A percentile compares a stretch with the other conserved stretches of the same genome.
Conservation (phyloP, 306 rosid genomes). For the Inga oerstediana region DNA sequence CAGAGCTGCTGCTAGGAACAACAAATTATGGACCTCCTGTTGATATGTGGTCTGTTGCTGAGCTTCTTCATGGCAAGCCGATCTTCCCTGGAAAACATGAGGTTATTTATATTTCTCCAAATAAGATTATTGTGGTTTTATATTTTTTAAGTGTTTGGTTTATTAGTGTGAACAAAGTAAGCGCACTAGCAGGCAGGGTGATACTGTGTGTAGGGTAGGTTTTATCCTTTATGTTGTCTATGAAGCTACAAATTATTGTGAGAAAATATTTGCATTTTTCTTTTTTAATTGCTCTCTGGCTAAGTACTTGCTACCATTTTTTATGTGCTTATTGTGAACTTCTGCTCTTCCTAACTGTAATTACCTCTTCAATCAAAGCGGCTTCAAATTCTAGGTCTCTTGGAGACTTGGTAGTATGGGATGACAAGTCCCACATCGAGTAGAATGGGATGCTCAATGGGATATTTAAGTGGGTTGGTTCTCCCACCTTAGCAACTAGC, state of each 20-base stretch:
- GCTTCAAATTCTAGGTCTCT: slow-evolving; percentile 3
- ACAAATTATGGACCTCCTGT: slow-evolving; percentile 78
- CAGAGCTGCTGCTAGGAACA: slow-evolving; percentile 73
- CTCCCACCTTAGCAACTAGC: too few species aligned
- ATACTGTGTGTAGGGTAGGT: not conserved
- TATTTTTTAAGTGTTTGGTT: not conserved
- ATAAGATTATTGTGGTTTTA: not conserved
- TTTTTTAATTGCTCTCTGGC: not conserved
- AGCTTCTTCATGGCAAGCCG: slow-evolving; percentile 71
- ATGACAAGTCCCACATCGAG: too few species aligned
- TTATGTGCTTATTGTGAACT: not conserved
- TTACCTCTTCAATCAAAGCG: not conserved
- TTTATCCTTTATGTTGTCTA: not conserved
- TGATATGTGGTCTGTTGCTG: slow-evolving; percentile 86
- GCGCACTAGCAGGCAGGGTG: not conserved
- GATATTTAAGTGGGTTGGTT: too few species aligned
- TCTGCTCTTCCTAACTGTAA: not conserved
- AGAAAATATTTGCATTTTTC: not conserved
- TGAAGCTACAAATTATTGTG: not conserved
- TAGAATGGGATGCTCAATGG: too few species aligned
- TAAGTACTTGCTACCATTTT: not conserved
- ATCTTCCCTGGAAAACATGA: slow-evolving; percentile 75
- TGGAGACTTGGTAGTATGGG: too few species aligned
- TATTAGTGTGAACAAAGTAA: slow-evolving; percentile 2
- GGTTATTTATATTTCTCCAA: slow-evolving; percentile 40